Evolutionary conservation across 805 yeast species (phyloP).

Genomic region (Debaryomyces prosopidis): DNA sequence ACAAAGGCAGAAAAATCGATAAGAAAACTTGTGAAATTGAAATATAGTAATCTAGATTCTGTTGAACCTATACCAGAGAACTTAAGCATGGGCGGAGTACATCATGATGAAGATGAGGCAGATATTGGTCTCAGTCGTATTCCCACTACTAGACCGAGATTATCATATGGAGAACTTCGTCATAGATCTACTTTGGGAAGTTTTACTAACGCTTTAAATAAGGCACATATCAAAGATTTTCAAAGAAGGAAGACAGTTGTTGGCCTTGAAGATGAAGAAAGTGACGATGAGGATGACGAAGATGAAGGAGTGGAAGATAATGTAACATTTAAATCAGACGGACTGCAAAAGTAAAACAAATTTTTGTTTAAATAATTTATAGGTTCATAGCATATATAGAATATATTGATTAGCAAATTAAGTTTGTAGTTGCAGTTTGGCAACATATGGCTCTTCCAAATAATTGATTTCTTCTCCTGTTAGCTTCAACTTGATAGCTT

Average conservation of each 20-base stretch:
- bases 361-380: no score
- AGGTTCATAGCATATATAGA: no score
- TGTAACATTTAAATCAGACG: no score
- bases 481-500: slow-evolving; percentile 9
- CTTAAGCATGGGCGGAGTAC: not conserved
- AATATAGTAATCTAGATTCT: slow-evolving; percentile 15
- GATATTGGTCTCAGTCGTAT: slow-evolving; percentile 11
- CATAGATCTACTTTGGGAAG: slow-evolving; percentile 36
- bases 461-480: slow-evolving; percentile 35
- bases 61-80: not conserved
- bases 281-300: slow-evolving; percentile 35
- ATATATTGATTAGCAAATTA: no score
- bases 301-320: not conserved
- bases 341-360: no score
- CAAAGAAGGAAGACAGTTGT: slow-evolving; percentile 56
- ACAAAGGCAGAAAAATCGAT: slow-evolving; percentile 35
- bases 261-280: slow-evolving; percentile 29
- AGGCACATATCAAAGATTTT: slow-evolving; percentile 84
- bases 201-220: slow-evolving; percentile 58
- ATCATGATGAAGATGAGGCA: slow-evolving; percentile 10
- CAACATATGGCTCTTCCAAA: slow-evolving; percentile 38
- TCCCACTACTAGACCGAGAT: slow-evolving; percentile 2
- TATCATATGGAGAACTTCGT: slow-evolving; percentile 12
- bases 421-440: slow-evolving; percentile 8
- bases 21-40: slow-evolving; percentile 34